These are phyloP conservation scores for Botrytis byssoidea DNA, from an alignment of 2,329 filamentous ascomycete species.

Conservation along the genomic window DNA sequence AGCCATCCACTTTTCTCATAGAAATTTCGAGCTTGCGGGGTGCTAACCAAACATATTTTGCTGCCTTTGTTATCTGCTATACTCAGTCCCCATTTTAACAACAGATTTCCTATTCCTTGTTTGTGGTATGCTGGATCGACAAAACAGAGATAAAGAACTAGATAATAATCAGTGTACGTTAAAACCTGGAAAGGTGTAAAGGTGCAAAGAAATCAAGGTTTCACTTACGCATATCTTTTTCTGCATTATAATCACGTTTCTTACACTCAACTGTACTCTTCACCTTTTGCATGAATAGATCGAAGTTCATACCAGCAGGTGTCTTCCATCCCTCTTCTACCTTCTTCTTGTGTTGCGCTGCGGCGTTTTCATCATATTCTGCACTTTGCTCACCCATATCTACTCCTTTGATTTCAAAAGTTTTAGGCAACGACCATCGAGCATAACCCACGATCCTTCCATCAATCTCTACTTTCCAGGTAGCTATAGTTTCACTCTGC, in stretches of 20 bases:
- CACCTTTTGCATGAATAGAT: constrained; percentile 11
- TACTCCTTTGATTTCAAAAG: rapidly evolving
- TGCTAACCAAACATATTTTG: constrained; percentile 28
- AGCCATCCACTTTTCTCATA: constrained; percentile 37
- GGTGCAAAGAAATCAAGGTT: neutral
- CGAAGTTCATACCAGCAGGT: neutral
- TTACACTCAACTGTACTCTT: neutral
- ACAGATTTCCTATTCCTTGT: constrained; percentile 26
- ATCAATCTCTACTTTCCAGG: neutral
- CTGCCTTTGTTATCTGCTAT: constrained; percentile 23
- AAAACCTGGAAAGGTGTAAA: neutral
- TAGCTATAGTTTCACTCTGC: neutral
- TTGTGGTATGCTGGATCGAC: constrained; percentile 28
- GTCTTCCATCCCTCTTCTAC: neutral
- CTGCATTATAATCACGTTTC: neutral
- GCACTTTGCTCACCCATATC: rapidly evolving
- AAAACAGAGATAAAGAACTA: constrained; percentile 28
- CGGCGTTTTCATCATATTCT: neutral
- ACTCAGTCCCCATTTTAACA: constrained; percentile 24
- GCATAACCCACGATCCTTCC: constrained; percentile 1
- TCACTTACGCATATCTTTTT: neutral
- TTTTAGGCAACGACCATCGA: neutral
- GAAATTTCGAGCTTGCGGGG: constrained; percentile 25
- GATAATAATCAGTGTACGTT: neutral
- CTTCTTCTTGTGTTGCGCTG: neutral